Evolutionary conservation across 371 early-diverging fungal species (phyloP), one percentile per base, ranked within the genome.

Genomic region (Rhizopus microsporus): DNA sequence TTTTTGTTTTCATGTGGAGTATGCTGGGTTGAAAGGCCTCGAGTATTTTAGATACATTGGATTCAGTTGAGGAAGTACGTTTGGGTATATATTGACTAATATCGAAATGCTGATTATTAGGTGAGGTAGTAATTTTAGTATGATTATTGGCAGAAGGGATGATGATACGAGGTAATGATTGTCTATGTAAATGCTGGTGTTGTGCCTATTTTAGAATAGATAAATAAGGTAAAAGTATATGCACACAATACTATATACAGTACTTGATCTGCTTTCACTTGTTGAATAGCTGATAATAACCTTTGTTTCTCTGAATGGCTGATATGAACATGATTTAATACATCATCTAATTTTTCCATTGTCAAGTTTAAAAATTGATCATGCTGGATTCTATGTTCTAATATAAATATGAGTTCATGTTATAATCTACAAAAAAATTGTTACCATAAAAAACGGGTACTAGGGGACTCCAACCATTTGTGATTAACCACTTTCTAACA

Each of bases 61-160:
- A 33, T 23, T 57, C 67, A 45, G 38, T 62, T 15, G 67, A 66
- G 42, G 62, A 61, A 13, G 67, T 66, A 35, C 67, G 57, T 57
- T 58, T 62, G 67, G 67, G 67, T 66, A 66, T 66, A 62, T 32
- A 62, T 54, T 61, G 67, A 33, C 46, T 57, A 29, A 66, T 66
- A 51, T 66, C 57, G 35, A 66, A 58, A 35, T 51, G 45, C 7
- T 30, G 37, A 7, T 47, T 32, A 34, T 48, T 49, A 51, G 52
- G 35, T 17, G 51, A 52, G 12, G 46, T 47, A 13, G 39, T 43
- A 35, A 51, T 30, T 16, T 44, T 31, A 7, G 32, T 23, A 30
- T n/a, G 12, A 9, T 48, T 52, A 15, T 42, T 42, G n/a, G 16
- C 5, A 8, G 38, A 23, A 31, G 59, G 64, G 33, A 64, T 64